phyloP scores from a whole-genome alignment of 176 grass and related monocot genomes.

The Dactylis glomerata region DNA sequence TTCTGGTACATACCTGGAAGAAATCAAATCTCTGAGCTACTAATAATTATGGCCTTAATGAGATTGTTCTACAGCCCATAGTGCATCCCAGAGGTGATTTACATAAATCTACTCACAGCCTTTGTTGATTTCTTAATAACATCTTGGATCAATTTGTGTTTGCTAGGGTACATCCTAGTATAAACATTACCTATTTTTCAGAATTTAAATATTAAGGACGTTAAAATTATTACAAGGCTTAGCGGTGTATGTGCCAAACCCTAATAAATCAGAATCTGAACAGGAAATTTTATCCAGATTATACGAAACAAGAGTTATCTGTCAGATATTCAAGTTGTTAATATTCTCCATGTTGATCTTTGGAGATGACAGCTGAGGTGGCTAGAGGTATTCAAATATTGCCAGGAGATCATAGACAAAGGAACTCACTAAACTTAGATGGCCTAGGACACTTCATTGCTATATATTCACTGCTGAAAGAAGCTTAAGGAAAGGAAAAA shows the following conservation, averaged over 20 bases:
- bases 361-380: neutral
- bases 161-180: constrained; percentile 2
- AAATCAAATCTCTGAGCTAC: constrained; percentile 35
- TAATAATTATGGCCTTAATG: constrained; percentile 7
- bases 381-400: constrained; percentile 26
- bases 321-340: constrained; percentile 6
- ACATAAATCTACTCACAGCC: neutral
- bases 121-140: neutral
- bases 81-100: constrained; percentile 4
- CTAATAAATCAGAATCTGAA: constrained; percentile 10
- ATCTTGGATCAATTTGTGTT: neutral
- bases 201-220: neutral
- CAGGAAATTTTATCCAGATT: constrained; percentile 11
- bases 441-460: constrained; percentile 1
- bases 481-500: constrained; percentile 19
- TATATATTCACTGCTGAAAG: constrained; percentile 13
- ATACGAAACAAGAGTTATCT: constrained; percentile 4
- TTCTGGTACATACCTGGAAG: constrained; percentile 84
- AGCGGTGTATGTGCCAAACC: neutral
- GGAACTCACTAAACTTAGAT: constrained; percentile 13
- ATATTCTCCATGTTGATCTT: neutral
- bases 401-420: constrained; percentile 8
- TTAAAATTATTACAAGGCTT: neutral
- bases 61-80: constrained; percentile 15
- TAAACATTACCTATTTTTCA: neutral